phyloP scores from a whole-genome alignment of 768 basidiomycete genomes.

The Omphalotus guepiniiformis region DNA sequence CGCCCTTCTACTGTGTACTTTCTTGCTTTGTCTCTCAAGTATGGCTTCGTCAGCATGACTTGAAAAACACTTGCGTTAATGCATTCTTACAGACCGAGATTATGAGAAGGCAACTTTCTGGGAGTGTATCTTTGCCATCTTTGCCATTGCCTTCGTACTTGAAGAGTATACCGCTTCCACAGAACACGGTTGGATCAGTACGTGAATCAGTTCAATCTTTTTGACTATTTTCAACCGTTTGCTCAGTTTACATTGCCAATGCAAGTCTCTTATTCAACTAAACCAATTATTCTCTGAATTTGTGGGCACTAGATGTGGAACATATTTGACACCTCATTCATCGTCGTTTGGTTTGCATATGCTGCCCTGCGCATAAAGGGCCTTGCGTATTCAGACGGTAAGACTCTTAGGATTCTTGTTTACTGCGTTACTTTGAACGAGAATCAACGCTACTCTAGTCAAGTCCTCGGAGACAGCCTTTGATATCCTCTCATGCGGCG shows the following conservation, averaged over 20 bases:
- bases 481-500: conserved; percentile 80
- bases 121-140: conserved; percentile 73
- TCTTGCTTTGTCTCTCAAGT: conserved; percentile 76
- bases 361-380: conserved; percentile 62
- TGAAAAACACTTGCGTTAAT: background rate
- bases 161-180: conserved; percentile 86
- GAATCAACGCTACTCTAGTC: conserved; percentile 21
- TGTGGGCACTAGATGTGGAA: conserved; percentile 80
- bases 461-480: conserved; percentile 63
- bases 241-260: conserved; percentile 76
- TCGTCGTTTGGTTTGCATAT: conserved; percentile 66
- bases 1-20: conserved; percentile 58
- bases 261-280: conserved; percentile 31
- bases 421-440: background rate
- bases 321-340: conserved; percentile 77
- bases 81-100: conserved; percentile 40
- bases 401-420: conserved; percentile 15
- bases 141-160: conserved; percentile 72
- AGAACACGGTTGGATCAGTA: conserved; percentile 86
- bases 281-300: conserved; percentile 3
- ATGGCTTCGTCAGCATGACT: conserved; percentile 4
- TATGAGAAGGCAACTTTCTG: conserved; percentile 45
- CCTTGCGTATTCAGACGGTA: conserved; percentile 49
- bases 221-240: conserved; percentile 4
- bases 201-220: conserved; percentile 27